Conservation (phyloP, 495 filamentous ascomycete species). For the Penicillium coffeae region DNA sequence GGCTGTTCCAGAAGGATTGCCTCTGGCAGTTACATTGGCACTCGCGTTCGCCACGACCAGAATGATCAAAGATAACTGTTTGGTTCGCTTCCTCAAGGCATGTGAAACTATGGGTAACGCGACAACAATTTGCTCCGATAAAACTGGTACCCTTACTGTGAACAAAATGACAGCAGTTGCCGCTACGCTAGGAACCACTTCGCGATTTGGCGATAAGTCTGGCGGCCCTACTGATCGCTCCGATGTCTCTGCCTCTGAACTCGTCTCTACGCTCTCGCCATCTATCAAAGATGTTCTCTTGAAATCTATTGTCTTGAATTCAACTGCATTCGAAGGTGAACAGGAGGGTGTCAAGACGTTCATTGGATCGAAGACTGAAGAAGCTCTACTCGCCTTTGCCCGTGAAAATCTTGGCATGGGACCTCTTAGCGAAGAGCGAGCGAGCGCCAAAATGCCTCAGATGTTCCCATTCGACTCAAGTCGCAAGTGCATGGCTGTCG, state of each 20-base stretch:
- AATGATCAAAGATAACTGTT: constrained; percentile 93
- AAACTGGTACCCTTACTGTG: constrained; percentile 91
- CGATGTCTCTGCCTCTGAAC: constrained; percentile 53
- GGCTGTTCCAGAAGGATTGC: constrained; percentile 89
- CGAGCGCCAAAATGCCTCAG: constrained; percentile 65
- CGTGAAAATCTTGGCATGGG: constrained; percentile 74
- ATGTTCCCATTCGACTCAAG: constrained; percentile 82
- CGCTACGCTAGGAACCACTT: constrained; percentile 65
- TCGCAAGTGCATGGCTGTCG: constrained; percentile 85
- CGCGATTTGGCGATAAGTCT: constrained; percentile 63
- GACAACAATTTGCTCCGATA: constrained; percentile 93
- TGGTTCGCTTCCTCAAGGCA: constrained; percentile 84
- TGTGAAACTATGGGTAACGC: constrained; percentile 99
- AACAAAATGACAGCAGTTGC: constrained; percentile 90
- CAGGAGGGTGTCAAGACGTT: constrained; percentile 62
- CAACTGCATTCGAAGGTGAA: constrained; percentile 84
- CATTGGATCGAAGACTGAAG: constrained; percentile 89
- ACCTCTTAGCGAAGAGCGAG: constrained; percentile 62
- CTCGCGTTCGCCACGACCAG: constrained; percentile 91
- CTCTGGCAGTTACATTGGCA: constrained; percentile 87
- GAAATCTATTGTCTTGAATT: constrained; percentile 79
- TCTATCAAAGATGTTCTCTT: constrained; percentile 61
- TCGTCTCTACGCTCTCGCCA: constrained; percentile 53
- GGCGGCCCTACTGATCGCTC: constrained; percentile 15
- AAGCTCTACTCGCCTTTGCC: constrained; percentile 72